Evolutionary conservation across 495 filamentous ascomycete species (phyloP), one percentile per base, ranked within the genome.

Genomic region (Daldinia caldariorum): DNA sequence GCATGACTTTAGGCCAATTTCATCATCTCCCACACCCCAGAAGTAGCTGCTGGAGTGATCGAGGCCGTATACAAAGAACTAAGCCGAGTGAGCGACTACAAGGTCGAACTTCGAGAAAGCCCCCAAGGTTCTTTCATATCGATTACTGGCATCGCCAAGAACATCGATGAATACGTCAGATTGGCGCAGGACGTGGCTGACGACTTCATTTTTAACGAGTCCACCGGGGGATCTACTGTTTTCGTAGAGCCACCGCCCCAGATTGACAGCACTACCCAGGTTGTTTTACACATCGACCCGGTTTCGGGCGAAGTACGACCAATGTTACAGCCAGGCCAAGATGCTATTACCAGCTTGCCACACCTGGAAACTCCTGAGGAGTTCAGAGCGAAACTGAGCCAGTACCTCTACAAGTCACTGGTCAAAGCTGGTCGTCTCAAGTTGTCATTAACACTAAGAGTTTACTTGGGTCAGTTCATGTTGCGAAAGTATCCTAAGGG

Each of bases 401-500:
- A 71, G 1, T 61, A 59, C 37, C 49, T 80, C 16, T 68, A 51
- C 18, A 72, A 65, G 26, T 62, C 54, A 34, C 56, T 80, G 1
- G 54, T 66, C 38, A 70, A 63, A 32, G 69, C 79, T 12, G 64
- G 73, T 16, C 54, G 63, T 53, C 39, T 77, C 29, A 69, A 72
- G 7, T 32, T 79, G 14, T 74, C 81, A 35, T 71, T 88, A 37
- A 78, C 80, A 1, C 82, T 92, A 83, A 81, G 85, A 20, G 80
- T 89, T 3, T 79, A 83, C 35, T 84, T 91, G 47, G 90, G 89
- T 0, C 77, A 80, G 0, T 80, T 88, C 31, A 67, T 83, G 7
- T 76, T 91, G 13, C 76, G 77, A 8, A 67, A 76, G 13, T 90
- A 84, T 39, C 76, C 76, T 12, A 77, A 78, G 20, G 78, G 66